These are phyloP conservation scores for Beauveria asiatica DNA, from an alignment of 2,329 filamentous ascomycete genomes.

Conservation along the genomic window DNA sequence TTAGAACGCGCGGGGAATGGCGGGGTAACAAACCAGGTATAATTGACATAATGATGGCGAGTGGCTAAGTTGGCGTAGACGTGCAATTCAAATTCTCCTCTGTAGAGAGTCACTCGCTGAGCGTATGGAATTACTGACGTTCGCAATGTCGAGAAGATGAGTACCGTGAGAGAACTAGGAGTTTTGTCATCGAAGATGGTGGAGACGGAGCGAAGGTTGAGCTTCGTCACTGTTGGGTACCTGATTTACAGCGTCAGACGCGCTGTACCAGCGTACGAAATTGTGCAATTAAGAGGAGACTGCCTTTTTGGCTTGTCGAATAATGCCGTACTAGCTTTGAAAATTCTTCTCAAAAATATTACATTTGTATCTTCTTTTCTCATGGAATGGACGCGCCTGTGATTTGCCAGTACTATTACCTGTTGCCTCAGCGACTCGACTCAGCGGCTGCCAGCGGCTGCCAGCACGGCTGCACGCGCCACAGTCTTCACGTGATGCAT, in stretches of 20 bases:
- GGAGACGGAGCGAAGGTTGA: slow-evolving; percentile 12
- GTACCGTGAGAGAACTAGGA: not conserved
- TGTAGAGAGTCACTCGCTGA: not conserved
- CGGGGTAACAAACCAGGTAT: slow-evolving; percentile 40
- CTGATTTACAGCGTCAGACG: slow-evolving; percentile 15
- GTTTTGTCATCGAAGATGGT: slow-evolving; percentile 10
- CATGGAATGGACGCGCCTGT: not conserved
- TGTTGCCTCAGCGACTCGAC: not conserved
- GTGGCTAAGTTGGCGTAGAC: not conserved
- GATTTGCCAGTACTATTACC: too few relatives aligned
- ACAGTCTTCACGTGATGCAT: slow-evolving; percentile 5
- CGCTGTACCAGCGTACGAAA: not conserved
- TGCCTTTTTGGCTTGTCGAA: too few relatives aligned
- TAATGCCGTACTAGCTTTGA: too few relatives aligned
- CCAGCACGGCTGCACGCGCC: not conserved
- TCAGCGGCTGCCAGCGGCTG: not conserved
- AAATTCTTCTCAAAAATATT: too few relatives aligned
- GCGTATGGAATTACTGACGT: not conserved
- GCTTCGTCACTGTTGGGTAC: slow-evolving; percentile 28
- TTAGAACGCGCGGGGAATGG: slow-evolving; percentile 9
- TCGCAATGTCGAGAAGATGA: not conserved
- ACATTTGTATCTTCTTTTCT: not conserved
- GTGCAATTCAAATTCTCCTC: not conserved
- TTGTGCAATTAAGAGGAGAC: too few relatives aligned
- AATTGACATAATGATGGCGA: slow-evolving; percentile 45